Evolutionary conservation across 1,284 basidiomycete genomes (phyloP).

Genomic region (Naganishia sp.): DNA sequence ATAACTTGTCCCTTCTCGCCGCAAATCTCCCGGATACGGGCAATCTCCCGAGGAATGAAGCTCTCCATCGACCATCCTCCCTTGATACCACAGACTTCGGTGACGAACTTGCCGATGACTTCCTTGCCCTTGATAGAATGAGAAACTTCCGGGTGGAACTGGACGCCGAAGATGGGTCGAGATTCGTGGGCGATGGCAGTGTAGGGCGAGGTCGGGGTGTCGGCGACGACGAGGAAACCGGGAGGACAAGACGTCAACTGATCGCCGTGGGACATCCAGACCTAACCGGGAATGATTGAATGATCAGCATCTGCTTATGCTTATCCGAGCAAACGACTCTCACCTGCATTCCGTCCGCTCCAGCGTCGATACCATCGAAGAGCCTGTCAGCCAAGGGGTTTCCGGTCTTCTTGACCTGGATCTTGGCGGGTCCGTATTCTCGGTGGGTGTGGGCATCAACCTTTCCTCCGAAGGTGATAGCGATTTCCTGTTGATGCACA

Average conservation of each 20-base stretch:
- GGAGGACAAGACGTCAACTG: slow-evolving; percentile 80
- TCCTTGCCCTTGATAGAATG: slow-evolving; percentile 89
- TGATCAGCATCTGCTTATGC: background rate
- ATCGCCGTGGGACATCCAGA: slow-evolving; percentile 99
- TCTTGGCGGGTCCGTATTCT: slow-evolving; percentile 90
- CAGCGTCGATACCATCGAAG: slow-evolving; percentile 73
- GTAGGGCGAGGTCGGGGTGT: slow-evolving; percentile 84
- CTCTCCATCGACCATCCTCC: slow-evolving; percentile 97
- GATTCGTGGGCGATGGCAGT: slow-evolving; percentile 90
- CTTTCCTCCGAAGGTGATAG: slow-evolving; percentile 81
- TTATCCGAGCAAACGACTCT: slow-evolving; percentile 37
- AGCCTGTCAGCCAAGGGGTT: slow-evolving; percentile 68
- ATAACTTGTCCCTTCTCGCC: slow-evolving; percentile 94
- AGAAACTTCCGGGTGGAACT: slow-evolving; percentile 99
- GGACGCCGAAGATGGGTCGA: slow-evolving; percentile 92
- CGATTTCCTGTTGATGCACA: slow-evolving; percentile 74
- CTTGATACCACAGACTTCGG: slow-evolving; percentile 79
- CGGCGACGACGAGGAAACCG: slow-evolving; percentile 84
- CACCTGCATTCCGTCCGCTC: slow-evolving; percentile 71
- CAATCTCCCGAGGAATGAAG: slow-evolving; percentile 97
- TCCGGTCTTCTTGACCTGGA: slow-evolving; percentile 73
- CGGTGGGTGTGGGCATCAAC: slow-evolving; percentile 87
- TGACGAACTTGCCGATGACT: slow-evolving; percentile 84
- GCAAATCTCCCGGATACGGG: slow-evolving; percentile 91
- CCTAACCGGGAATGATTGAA: slow-evolving; percentile 57